Evolutionary conservation across 2,329 filamentous ascomycete genomes (phyloP).

Genomic region (Apiospora saccharicola): DNA sequence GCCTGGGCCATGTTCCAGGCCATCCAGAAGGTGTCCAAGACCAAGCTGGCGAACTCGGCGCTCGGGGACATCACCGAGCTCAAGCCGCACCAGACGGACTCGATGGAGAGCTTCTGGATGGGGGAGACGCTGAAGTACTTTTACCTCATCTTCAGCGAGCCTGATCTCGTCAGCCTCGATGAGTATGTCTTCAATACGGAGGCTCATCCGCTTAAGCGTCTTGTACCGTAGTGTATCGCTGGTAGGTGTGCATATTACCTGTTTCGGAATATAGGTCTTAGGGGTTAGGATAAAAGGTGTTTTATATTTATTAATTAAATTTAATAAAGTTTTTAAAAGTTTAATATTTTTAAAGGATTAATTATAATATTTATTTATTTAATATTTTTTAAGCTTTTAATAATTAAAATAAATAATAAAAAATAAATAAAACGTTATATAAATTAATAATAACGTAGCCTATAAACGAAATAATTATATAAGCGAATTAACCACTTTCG

Average conservation of each 20-base stretch:
- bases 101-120: conserved; percentile 31
- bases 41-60: conserved; percentile 68
- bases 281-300: neutral
- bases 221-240: neutral
- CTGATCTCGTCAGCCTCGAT: conserved; percentile 26
- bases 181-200: conserved; percentile 31
- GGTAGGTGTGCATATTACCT: neutral
- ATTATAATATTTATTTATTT: no score
- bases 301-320: neutral
- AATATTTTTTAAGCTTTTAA: no score
- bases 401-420: no score
- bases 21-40: conserved; percentile 66
- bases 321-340: neutral
- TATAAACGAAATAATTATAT: no score
- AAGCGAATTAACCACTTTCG: no score
- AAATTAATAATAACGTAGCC: no score
- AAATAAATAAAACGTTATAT: no score
- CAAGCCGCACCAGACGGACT: conserved; percentile 40
- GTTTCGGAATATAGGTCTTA: neutral
- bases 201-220: conserved; percentile 27
- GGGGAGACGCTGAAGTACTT: conserved; percentile 31
- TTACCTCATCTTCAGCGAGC: conserved; percentile 30
- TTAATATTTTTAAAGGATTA: no score
- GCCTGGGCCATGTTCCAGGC: conserved; percentile 79
- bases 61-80: conserved; percentile 65